These are phyloP conservation scores for Cystobasidiopsis lactophilus DNA, from an alignment of 768 basidiomycete genomes.

Conservation along the genomic window DNA sequence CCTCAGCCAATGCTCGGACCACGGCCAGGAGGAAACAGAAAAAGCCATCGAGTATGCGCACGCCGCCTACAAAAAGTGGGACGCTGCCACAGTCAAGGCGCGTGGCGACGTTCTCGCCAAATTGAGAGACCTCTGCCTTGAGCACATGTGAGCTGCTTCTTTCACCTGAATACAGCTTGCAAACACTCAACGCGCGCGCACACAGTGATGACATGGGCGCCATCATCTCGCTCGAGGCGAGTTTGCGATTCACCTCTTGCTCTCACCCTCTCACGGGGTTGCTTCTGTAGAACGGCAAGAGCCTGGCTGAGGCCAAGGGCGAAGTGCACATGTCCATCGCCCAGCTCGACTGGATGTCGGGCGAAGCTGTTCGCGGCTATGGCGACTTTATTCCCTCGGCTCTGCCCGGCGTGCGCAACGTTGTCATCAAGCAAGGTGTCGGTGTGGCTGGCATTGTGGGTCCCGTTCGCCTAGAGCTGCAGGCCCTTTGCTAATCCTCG, in stretches of 20 bases:
- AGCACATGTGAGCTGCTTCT: too few species aligned
- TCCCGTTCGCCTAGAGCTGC: too few species aligned
- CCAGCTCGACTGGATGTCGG: conserved; percentile 8
- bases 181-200: too few species aligned
- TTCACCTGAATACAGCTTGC: too few species aligned
- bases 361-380: too few species aligned
- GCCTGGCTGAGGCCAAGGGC: conserved; percentile 60
- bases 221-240: conserved; percentile 77
- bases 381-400: conserved; percentile 75
- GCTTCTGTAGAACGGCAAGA: conserved; percentile 94
- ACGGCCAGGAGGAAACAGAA: conserved; percentile 62
- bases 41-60: conserved; percentile 62
- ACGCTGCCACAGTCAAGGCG: conserved; percentile 68
- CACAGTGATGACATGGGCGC: conserved; percentile 69
- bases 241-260: too few species aligned
- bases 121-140: conserved; percentile 52
- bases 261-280: too few species aligned
- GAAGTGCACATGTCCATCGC: conserved; percentile 50
- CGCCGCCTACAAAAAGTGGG: conserved; percentile 64
- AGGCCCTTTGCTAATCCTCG: not conserved
- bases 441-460: conserved; percentile 11
- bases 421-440: conserved; percentile 76
- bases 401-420: conserved; percentile 45
- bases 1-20: conserved; percentile 70
- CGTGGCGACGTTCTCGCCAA: conserved; percentile 58